Conservation (phyloP, 2,329 filamentous ascomycete species). For the Helminthosporium solani region DNA sequence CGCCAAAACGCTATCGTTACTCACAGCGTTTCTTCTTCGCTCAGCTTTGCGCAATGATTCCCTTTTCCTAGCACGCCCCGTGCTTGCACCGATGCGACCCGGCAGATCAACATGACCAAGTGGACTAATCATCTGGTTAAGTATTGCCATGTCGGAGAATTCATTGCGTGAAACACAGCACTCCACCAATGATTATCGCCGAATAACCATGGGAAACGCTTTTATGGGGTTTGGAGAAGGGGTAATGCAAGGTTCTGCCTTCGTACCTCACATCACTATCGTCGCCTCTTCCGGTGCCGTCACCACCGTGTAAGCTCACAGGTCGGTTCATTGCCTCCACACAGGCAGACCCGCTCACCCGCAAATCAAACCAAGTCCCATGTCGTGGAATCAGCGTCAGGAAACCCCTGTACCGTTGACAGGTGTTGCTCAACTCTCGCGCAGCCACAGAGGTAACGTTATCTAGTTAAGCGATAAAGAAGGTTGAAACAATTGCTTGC, state of each 20-base stretch:
- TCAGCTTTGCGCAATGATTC: too few species aligned
- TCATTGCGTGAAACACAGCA: neutral
- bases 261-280: neutral
- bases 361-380: neutral
- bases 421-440: constrained; percentile 4
- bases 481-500: neutral
- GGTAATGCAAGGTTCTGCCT: neutral
- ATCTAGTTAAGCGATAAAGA: neutral
- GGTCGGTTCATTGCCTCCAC: neutral
- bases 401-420: constrained; percentile 2
- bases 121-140: constrained; percentile 2
- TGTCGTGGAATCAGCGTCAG: neutral
- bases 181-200: neutral
- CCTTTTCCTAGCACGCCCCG: too few species aligned
- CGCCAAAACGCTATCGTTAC: neutral
- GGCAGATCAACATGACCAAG: constrained; percentile 5
- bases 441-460: too few species aligned
- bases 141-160: constrained; percentile 1
- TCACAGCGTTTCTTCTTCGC: neutral
- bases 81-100: neutral
- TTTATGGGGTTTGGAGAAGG: neutral
- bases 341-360: neutral
- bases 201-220: too few species aligned
- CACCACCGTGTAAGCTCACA: neutral
- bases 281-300: neutral